Conservation (phyloP, 768 basidiomycete species). For the Termitomyces sp. region DNA sequence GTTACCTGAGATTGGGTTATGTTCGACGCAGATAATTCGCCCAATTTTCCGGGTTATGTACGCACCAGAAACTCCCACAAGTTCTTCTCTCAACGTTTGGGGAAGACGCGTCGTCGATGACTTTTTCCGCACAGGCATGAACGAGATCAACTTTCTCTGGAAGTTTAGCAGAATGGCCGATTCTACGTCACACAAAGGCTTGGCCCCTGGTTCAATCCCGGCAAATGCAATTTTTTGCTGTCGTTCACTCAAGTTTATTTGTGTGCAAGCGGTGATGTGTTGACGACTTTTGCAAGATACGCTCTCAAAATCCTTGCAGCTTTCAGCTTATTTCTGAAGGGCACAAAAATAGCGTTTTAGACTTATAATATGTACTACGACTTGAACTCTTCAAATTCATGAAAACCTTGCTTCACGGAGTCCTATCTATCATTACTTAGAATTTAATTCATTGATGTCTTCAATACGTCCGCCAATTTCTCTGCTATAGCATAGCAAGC, state of each 20-base stretch:
- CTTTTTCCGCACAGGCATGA: conserved; percentile 23
- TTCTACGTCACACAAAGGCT: no score
- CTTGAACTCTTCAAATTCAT: no score
- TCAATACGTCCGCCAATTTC: conserved; percentile 12
- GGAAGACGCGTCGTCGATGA: conserved; percentile 34
- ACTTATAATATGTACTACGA: background rate
- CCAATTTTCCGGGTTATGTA: background rate
- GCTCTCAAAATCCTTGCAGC: no score
- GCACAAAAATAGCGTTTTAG: no score
- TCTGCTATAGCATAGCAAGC: conserved; percentile 13
- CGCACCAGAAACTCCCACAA: conserved; percentile 17
- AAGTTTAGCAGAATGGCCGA: background rate
- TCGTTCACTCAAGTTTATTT: no score
- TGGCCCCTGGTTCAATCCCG: conserved; percentile 51
- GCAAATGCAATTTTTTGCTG: conserved; percentile 30
- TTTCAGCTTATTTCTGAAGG: no score
- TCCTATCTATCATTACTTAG: no score
- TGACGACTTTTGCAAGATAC: no score
- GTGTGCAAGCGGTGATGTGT: no score
- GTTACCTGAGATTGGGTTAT: conserved; percentile 11
- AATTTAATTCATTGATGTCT: background rate
- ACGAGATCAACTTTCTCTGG: background rate
- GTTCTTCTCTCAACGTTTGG: conserved; percentile 24
- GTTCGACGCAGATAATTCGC: background rate
- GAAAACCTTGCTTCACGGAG: no score